A percentile compares a stretch with the other conserved stretches of the same genome.
These are phyloP conservation scores for Euryodendron excelsum DNA, from an alignment of 148 eudicot species.

Conservation along the genomic window DNA sequence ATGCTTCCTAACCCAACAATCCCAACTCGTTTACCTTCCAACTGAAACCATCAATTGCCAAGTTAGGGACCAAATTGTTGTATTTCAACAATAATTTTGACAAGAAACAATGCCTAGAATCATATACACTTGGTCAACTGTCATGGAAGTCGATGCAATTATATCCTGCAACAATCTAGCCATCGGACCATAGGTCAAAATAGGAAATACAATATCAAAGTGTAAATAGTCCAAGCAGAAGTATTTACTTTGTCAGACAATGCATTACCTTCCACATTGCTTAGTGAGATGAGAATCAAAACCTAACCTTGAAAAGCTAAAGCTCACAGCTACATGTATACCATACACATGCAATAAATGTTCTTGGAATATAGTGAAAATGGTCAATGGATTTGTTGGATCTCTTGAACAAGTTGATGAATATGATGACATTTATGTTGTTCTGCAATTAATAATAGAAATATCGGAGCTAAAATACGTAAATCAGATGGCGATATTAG, in stretches of 20 bases:
- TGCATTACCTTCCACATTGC: background rate
- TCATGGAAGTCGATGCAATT: background rate
- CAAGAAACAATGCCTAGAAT: background rate
- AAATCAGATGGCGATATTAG: too few relatives aligned
- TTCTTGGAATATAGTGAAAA: background rate
- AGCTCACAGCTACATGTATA: background rate
- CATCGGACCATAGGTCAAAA: background rate
- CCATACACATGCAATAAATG: background rate
- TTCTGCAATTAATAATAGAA: too few relatives aligned
- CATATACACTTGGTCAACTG: background rate
- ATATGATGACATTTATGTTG: background rate
- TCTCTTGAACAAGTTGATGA: background rate
- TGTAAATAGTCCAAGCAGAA: background rate
- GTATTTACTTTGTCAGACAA: background rate
- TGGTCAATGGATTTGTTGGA: background rate
- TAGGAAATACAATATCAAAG: background rate
- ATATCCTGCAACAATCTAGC: too few relatives aligned
- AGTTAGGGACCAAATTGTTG: background rate
- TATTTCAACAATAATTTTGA: background rate
- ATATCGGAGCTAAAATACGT: too few relatives aligned
- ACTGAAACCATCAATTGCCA: conserved; percentile 20
- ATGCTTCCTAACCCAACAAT: conserved; percentile 44
- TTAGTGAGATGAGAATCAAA: background rate
- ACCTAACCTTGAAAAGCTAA: background rate
- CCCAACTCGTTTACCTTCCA: conserved; percentile 36